Conservation (phyloP, 805 yeast species). For the Kodamaea sagamina region DNA sequence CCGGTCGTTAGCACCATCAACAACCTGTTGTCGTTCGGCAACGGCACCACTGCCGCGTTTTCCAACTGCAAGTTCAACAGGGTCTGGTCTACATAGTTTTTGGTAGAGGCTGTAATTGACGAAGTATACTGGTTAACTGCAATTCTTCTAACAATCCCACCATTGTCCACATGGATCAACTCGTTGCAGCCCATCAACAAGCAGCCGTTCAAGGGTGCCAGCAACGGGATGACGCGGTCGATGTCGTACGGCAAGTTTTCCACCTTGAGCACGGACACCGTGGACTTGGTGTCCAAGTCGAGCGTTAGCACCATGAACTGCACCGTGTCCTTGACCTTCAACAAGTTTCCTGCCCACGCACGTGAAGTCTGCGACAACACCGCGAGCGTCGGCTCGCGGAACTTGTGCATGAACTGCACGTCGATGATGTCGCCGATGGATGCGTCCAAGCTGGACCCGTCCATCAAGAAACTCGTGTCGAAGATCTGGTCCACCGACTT, state of each 20-base stretch:
- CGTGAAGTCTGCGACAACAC: constrained; percentile 54
- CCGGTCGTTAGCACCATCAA: constrained; percentile 36
- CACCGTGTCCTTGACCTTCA: constrained; percentile 61
- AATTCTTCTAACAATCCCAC: constrained; percentile 65
- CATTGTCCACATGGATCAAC: constrained; percentile 73
- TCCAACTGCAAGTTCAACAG: constrained; percentile 57
- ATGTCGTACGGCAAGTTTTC: constrained; percentile 74
- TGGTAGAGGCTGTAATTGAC: constrained; percentile 35
- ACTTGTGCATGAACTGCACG: constrained; percentile 68
- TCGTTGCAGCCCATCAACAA: constrained; percentile 74
- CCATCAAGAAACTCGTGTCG: constrained; percentile 59
- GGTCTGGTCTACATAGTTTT: constrained; percentile 48
- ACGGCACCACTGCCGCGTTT: constrained; percentile 40
- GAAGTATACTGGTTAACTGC: constrained; percentile 60
- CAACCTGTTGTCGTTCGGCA: constrained; percentile 39
- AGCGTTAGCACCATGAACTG: constrained; percentile 65
- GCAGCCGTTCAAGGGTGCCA: constrained; percentile 68
- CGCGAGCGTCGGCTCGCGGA: constrained; percentile 81
- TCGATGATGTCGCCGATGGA: constrained; percentile 67
- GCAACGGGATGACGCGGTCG: constrained; percentile 61
- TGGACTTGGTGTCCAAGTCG: constrained; percentile 55
- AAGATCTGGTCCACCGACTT: constrained; percentile 29
- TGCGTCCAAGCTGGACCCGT: constrained; percentile 56
- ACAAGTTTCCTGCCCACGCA: constrained; percentile 79
- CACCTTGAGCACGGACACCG: constrained; percentile 69